A percentile compares a stretch with the other conserved stretches of the same genome.
phyloP scores from a whole-genome alignment of 148 eudicot genomes.

The Rhododendron ferrugineum region DNA sequence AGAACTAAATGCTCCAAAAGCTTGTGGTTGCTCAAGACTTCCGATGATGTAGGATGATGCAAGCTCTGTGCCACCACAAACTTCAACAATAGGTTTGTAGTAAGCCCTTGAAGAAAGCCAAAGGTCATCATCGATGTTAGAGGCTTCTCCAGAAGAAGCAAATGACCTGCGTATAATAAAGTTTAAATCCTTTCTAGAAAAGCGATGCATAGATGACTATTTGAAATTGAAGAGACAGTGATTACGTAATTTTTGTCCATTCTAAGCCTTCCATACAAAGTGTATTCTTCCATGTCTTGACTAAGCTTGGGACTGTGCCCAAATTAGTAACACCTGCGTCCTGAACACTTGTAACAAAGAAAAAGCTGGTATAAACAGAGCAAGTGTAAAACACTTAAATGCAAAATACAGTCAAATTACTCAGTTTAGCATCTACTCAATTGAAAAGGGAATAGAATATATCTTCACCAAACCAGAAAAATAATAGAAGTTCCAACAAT shows the following conservation, averaged over 20 bases:
- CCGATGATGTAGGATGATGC: constrained; percentile 68
- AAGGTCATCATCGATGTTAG: constrained; percentile 88
- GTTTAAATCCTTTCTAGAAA: background rate
- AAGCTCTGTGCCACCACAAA: constrained; percentile 95
- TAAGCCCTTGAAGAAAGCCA: constrained; percentile 91
- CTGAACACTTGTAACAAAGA: constrained; percentile 25
- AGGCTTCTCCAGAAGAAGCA: constrained; percentile 81
- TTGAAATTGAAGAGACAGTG: background rate
- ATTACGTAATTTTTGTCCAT: constrained; percentile 79
- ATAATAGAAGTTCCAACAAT: background rate
- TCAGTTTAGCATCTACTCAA: background rate
- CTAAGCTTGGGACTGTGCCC: constrained; percentile 95
- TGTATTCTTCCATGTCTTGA: constrained; percentile 86
- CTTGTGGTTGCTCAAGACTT: constrained; percentile 79
- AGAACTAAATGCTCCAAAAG: constrained; percentile 85
- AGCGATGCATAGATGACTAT: background rate
- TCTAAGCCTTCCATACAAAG: constrained; percentile 81
- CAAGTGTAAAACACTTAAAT: background rate
- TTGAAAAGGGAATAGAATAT: background rate
- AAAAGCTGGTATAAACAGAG: background rate
- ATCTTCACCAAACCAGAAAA: background rate
- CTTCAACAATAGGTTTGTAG: constrained; percentile 77
- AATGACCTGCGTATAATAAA: constrained; percentile 42
- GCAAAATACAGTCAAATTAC: background rate
- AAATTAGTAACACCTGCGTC: constrained; percentile 75